Evolutionary conservation across 371 early-diverging fungal genomes (phyloP).

Genomic region (Rhizopus delemar): DNA sequence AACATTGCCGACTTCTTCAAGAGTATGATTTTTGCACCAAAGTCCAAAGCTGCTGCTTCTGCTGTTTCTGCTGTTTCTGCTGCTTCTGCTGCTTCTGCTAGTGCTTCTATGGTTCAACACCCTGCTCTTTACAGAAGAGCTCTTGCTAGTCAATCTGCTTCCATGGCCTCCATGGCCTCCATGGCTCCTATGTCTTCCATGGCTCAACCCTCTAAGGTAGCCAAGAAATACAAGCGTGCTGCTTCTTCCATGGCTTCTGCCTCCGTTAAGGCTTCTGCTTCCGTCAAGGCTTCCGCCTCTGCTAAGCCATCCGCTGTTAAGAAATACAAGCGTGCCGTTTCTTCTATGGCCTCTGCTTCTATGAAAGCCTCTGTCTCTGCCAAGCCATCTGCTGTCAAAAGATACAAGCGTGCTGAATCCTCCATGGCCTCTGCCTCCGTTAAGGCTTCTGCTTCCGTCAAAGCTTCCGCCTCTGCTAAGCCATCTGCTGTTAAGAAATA

Average conservation of each 20-base stretch:
- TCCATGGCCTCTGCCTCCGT: conserved; percentile 6
- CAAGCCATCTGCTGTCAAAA: not conserved
- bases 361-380: not conserved
- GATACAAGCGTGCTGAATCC: not conserved
- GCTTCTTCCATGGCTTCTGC: not conserved
- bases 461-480: not conserved
- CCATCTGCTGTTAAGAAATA: not conserved
- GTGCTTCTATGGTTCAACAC: not conserved
- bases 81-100: not conserved
- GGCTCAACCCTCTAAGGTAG: too few species aligned
- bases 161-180: not conserved
- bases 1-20: conserved; percentile 2
- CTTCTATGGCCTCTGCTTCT: conserved; percentile 1
- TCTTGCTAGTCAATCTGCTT: conserved; percentile 3
- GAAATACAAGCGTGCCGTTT: conserved; percentile 2
- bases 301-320: not conserved
- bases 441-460: not conserved
- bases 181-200: not conserved
- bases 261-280: not conserved
- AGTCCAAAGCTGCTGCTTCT: not conserved
- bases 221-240: not conserved
- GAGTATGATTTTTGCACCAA: not conserved
- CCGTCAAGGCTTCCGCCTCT: not conserved
- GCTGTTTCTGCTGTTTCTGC: not conserved
- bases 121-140: conserved; percentile 1